phyloP scores from a whole-genome alignment of 768 basidiomycete species.

The Chalciporus piperatus region DNA sequence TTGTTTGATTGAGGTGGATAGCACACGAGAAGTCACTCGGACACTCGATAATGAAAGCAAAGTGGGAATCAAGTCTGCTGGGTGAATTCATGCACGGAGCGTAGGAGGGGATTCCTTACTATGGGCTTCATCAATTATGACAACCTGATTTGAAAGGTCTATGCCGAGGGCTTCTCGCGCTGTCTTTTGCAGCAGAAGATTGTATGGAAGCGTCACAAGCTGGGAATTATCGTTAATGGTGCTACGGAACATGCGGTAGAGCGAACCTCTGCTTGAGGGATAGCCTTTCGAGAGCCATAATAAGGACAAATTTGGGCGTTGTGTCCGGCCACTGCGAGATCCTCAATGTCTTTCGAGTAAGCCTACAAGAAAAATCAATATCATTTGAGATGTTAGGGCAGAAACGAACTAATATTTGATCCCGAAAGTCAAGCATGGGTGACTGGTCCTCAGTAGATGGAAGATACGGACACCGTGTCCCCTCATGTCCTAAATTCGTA shows the following conservation, averaged over 20 bases:
- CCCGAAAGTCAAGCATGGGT: constrained; percentile 77
- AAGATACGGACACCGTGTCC: constrained; percentile 72
- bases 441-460: constrained; percentile 68
- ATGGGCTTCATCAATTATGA: constrained; percentile 96
- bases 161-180: constrained; percentile 89
- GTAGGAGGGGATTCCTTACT: constrained; percentile 51
- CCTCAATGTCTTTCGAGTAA: constrained; percentile 90
- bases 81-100: constrained; percentile 2
- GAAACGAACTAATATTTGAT: constrained; percentile 69
- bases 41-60: constrained; percentile 83
- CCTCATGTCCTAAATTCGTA: constrained; percentile 49
- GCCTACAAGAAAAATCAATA: constrained; percentile 47
- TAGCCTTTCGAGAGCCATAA: constrained; percentile 85
- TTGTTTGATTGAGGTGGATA: constrained; percentile 68
- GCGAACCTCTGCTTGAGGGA: constrained; percentile 84
- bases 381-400: not conserved
- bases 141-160: constrained; percentile 76
- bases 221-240: constrained; percentile 26
- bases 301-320: constrained; percentile 81
- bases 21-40: constrained; percentile 51
- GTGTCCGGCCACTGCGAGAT: constrained; percentile 73
- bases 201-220: constrained; percentile 94
- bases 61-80: constrained; percentile 81
- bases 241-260: not conserved
- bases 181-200: constrained; percentile 77